These are phyloP conservation scores for Wallacemonas collosoma DNA, from an alignment of 208 protist species.

Conservation along the genomic window DNA sequence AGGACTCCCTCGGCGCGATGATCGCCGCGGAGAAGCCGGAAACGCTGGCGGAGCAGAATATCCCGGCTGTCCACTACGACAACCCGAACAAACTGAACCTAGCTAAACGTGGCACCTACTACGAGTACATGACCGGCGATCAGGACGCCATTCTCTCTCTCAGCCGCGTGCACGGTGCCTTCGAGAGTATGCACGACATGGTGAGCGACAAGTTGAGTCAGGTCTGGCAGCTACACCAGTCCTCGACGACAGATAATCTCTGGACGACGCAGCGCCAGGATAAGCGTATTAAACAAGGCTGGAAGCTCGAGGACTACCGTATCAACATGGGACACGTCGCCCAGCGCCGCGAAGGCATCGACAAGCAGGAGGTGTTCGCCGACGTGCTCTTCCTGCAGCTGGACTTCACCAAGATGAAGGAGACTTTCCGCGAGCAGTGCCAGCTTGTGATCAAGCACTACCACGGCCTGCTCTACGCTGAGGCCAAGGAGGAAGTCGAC, in stretches of 20 bases:
- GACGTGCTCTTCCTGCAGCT: slow-evolving; percentile 96
- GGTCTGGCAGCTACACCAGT: slow-evolving; percentile 96
- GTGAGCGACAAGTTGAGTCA: slow-evolving; percentile 93
- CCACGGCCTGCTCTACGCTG: slow-evolving; percentile 93
- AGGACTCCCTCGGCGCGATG: slow-evolving; percentile 66
- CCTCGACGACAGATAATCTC: slow-evolving; percentile 92
- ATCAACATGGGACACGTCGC: slow-evolving; percentile 95
- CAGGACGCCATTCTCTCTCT: slow-evolving; percentile 94
- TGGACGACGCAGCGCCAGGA: slow-evolving; percentile 95
- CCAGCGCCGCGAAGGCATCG: slow-evolving; percentile 93
- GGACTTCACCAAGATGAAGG: slow-evolving; percentile 97
- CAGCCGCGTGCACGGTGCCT: slow-evolving; percentile 88
- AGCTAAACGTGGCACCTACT: slow-evolving; percentile 88
- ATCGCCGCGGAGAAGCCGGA: slow-evolving; percentile 56
- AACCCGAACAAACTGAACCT: slow-evolving; percentile 53
- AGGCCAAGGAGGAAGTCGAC: slow-evolving; percentile 92
- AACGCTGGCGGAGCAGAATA: slow-evolving; percentile 56
- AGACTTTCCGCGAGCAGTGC: slow-evolving; percentile 95
- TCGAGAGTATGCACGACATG: slow-evolving; percentile 92
- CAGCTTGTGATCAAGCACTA: slow-evolving; percentile 96
- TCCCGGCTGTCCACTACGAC: slow-evolving; percentile 53
- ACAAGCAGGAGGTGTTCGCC: slow-evolving; percentile 95
- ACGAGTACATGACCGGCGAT: slow-evolving; percentile 94
- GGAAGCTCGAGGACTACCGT: slow-evolving; percentile 94
- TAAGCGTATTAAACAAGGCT: slow-evolving; percentile 92